Evolutionary conservation across 768 basidiomycete species (phyloP).

Genomic region (Gymnopilus dilepis): DNA sequence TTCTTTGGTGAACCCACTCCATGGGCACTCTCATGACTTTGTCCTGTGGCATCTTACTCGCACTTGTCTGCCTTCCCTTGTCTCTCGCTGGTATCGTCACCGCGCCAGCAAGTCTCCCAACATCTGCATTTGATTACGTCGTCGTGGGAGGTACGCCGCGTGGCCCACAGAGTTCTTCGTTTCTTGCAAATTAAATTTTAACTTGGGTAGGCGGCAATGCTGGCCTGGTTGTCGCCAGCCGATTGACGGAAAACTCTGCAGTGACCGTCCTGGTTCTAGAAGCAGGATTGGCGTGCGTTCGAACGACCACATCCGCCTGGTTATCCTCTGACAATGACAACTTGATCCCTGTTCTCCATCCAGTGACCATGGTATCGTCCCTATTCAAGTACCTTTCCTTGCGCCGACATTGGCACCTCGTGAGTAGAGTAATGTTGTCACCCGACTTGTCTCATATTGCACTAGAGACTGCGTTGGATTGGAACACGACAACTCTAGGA

Average conservation of each 20-base stretch:
- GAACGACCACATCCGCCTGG: background rate
- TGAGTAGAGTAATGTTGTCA: slow-evolving; percentile 12
- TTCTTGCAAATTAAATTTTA: slow-evolving; percentile 27
- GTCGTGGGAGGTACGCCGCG: slow-evolving; percentile 21
- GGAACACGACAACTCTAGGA: slow-evolving; percentile 35
- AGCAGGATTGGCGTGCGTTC: slow-evolving; percentile 55
- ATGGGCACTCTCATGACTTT: no score
- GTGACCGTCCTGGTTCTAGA: slow-evolving; percentile 57
- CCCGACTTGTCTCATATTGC: no score
- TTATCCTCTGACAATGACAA: background rate
- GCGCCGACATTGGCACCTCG: slow-evolving; percentile 28
- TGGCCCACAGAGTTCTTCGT: no score
- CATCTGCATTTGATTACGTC: slow-evolving; percentile 22
- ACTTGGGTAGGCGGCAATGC: slow-evolving; percentile 46
- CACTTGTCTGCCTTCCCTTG: no score
- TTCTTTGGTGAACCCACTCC: no score
- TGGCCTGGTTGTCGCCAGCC: slow-evolving; percentile 14
- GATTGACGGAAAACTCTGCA: slow-evolving; percentile 51
- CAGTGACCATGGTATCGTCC: slow-evolving; percentile 27
- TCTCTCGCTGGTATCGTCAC: no score
- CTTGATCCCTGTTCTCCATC: background rate
- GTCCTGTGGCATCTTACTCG: no score
- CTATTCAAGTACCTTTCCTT: slow-evolving; percentile 27
- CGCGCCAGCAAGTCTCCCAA: no score
- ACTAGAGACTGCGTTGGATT: slow-evolving; percentile 34